Evolutionary conservation across 768 basidiomycete species (phyloP), one percentile per base, ranked within the genome.

Genomic region (Tulasnella sp.): DNA sequence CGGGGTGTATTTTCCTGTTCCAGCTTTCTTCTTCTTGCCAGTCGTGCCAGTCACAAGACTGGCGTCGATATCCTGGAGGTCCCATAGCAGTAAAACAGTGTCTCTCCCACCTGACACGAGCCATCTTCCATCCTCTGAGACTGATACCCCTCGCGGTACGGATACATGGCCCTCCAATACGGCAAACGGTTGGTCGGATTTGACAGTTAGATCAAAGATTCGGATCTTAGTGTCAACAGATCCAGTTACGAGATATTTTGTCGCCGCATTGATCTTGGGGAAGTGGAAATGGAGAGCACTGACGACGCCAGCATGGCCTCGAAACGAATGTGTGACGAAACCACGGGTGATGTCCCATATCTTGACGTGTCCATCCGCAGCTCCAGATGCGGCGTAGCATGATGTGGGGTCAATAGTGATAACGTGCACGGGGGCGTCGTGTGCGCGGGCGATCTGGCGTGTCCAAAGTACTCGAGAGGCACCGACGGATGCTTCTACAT

Each of bases 231-330:
- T 89, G 71, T 98, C 96, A 47, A 89, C 87, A 27, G 90, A 94
- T 4, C 87, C 95, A 0, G 94, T 94, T 58, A 94, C 78, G 42
- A 98, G 79, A 32, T 73, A 74, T 7, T 80, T 79, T 2, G 77
- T 74, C 21, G 84, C 84, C 17, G 7, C 43, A 9, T 32, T 11
- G 19, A 26, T 19, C 23, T 59, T 49, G 4, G 19, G 17, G 65
- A 85, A 88, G 70, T 85, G 86, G 73, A 94, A 99, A 24, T 79
- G 74, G 61, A 98, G 74, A 15, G 95, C 93, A 65, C 87, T 89
- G 69, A 99, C 85, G 61, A 96, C 89, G n/a, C 96, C 96, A 3
- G 94, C 96, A 68, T 98, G 96, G 1, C 94, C 95, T 67, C 87
- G 88, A 77, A 95, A 92, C 11, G 93, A 78, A 70, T 99, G 96